A percentile compares a stretch with the other conserved stretches of the same genome.
These are phyloP conservation scores for Starmerella vaccinii DNA, from an alignment of 805 yeast genomes.

Conservation along the genomic window DNA sequence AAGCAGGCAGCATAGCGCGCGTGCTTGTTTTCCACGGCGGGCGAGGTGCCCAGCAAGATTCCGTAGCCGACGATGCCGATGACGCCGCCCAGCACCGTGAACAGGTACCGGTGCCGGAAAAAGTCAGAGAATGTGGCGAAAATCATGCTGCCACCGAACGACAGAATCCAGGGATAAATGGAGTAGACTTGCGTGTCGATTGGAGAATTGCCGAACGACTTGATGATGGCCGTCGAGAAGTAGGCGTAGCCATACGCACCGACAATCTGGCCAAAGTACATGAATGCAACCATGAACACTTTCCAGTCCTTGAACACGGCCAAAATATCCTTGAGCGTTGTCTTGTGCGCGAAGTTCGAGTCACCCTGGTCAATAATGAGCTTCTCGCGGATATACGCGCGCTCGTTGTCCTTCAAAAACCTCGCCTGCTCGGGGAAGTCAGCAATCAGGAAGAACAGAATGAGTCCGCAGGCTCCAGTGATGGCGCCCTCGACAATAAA, in stretches of 20 bases:
- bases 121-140: slow-evolving; percentile 57
- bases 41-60: slow-evolving; percentile 41
- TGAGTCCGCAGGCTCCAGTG: slow-evolving; percentile 31
- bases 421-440: slow-evolving; percentile 65
- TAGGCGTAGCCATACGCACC: slow-evolving; percentile 72
- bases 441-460: slow-evolving; percentile 42
- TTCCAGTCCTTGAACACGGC: slow-evolving; percentile 50
- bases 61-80: slow-evolving; percentile 45
- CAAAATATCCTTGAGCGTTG: slow-evolving; percentile 38
- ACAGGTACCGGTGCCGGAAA: slow-evolving; percentile 32
- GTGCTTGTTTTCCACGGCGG: slow-evolving; percentile 29
- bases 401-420: slow-evolving; percentile 44
- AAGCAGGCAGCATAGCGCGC: slow-evolving; percentile 57
- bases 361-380: slow-evolving; percentile 43
- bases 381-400: slow-evolving; percentile 48
- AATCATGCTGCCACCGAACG: slow-evolving; percentile 56
- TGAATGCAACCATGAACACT: slow-evolving; percentile 47
- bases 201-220: slow-evolving; percentile 52
- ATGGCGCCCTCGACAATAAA: slow-evolving; percentile 43
- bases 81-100: slow-evolving; percentile 22
- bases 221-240: slow-evolving; percentile 59
- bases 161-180: slow-evolving; percentile 74
- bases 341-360: slow-evolving; percentile 42
- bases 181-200: slow-evolving; percentile 70
- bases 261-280: slow-evolving; percentile 54